phyloP scores from a whole-genome alignment of 805 yeast genomes.

The Saccharomyces jurei region DNA sequence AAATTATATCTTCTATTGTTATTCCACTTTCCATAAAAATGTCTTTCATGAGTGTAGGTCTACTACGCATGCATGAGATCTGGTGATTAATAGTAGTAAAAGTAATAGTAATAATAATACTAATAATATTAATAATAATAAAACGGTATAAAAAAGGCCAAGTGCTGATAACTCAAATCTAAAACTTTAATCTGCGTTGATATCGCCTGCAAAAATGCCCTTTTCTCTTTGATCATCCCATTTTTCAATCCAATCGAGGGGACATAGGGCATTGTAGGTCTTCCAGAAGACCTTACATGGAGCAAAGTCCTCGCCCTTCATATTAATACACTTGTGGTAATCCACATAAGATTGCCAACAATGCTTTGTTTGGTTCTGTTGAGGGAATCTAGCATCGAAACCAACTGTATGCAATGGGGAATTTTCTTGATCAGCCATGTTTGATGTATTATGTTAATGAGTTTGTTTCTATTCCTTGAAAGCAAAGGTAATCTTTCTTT shows the following conservation, averaged over 20 bases:
- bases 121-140: not conserved
- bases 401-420: slow-evolving; percentile 55
- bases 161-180: not conserved
- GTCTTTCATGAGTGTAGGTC: not conserved
- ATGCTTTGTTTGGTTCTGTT: slow-evolving; percentile 95
- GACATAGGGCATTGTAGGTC: slow-evolving; percentile 82
- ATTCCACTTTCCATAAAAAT: not conserved
- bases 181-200: slow-evolving; percentile 21
- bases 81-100: not conserved
- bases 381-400: slow-evolving; percentile 91
- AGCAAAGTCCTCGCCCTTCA: slow-evolving; percentile 96
- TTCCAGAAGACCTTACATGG: slow-evolving; percentile 94
- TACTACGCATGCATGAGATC: not conserved
- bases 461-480: not conserved
- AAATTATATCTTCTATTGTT: not conserved
- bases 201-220: slow-evolving; percentile 49
- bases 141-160: not conserved
- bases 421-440: slow-evolving; percentile 24
- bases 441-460: not conserved
- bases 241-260: slow-evolving; percentile 73
- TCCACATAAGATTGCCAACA: slow-evolving; percentile 98
- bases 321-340: slow-evolving; percentile 93
- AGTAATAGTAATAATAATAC: too few species aligned
- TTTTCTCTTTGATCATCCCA: slow-evolving; percentile 81
- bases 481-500: not conserved